Conservation (phyloP, 208 protist genomes). For the Crithidia sp. region DNA sequence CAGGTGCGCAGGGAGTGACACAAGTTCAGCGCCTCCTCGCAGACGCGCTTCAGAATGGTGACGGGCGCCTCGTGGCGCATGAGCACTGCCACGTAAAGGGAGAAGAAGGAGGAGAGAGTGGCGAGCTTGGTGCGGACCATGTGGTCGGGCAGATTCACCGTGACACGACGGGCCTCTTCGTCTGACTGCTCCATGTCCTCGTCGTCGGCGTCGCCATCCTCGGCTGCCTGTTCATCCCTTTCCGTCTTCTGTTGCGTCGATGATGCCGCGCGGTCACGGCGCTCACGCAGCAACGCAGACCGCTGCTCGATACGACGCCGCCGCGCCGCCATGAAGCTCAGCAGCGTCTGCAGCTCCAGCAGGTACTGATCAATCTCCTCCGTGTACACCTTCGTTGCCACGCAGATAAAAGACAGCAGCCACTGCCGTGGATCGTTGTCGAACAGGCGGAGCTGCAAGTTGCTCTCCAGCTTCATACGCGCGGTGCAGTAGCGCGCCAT, state of each 20-base stretch:
- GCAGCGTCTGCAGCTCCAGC: not conserved
- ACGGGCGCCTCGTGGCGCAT: conserved; percentile 1
- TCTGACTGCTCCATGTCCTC: not conserved
- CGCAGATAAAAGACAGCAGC: conserved; percentile 5
- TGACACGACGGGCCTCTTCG: conserved; percentile 1
- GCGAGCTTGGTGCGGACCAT: not conserved
- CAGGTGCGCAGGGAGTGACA: not conserved
- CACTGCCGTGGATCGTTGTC: conserved; percentile 15
- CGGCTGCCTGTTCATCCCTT: not conserved
- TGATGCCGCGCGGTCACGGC: not conserved
- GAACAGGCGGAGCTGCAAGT: conserved; percentile 15
- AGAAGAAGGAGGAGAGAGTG: conserved; percentile 13
- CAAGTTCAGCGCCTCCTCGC: not conserved
- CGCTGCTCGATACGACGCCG: conserved; percentile 8
- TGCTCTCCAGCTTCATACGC: not conserved
- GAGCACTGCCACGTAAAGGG: conserved; percentile 6
- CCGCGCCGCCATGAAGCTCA: conserved; percentile 9
- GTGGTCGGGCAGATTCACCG: conserved; percentile 14
- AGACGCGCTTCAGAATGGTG: not conserved
- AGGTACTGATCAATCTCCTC: conserved; percentile 1
- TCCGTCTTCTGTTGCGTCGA: not conserved
- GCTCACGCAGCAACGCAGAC: conserved; percentile 7
- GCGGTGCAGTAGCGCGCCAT: not conserved
- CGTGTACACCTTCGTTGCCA: not conserved
- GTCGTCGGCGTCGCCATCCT: not conserved